A percentile compares a stretch with the other conserved stretches of the same genome.
These are phyloP conservation scores for Amaranthus cruentus DNA, from an alignment of 148 eudicot genomes.

Conservation along the genomic window DNA sequence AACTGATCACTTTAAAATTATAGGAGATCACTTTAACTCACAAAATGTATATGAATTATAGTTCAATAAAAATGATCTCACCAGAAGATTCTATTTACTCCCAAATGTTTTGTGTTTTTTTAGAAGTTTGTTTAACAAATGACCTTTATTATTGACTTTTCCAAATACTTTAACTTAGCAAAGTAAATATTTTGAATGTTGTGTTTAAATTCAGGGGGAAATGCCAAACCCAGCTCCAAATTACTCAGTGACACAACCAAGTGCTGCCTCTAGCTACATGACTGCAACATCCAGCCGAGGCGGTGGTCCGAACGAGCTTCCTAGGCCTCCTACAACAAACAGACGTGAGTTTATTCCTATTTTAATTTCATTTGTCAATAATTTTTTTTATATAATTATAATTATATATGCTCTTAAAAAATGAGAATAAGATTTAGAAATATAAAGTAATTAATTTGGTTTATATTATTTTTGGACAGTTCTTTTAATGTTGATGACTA, in stretches of 20 bases:
- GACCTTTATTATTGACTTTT: too few relatives aligned
- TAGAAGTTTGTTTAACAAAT: too few relatives aligned
- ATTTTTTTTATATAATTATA: background rate
- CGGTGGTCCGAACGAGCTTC: slow-evolving; percentile 50
- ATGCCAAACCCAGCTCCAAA: slow-evolving; percentile 20
- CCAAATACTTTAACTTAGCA: background rate
- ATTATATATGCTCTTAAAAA: background rate
- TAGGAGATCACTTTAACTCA: too few relatives aligned
- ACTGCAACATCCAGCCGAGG: slow-evolving; percentile 35
- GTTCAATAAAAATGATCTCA: too few relatives aligned
- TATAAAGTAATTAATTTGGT: background rate
- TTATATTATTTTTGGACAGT: background rate
- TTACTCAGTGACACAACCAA: slow-evolving; percentile 19
- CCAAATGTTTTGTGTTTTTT: background rate
- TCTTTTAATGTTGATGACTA: slow-evolving; percentile 5
- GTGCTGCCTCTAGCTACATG: slow-evolving; percentile 30
- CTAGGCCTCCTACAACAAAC: slow-evolving; percentile 61
- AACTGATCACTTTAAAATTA: too few relatives aligned
- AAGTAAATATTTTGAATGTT: background rate
- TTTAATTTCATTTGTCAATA: background rate
- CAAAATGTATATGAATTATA: too few relatives aligned
- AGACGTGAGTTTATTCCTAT: slow-evolving; percentile 54
- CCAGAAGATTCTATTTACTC: background rate
- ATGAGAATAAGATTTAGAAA: background rate
- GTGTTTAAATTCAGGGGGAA: slow-evolving; percentile 11